Evolutionary conservation across 345 rosid genomes (phyloP), one percentile per base, ranked within the genome.

Genomic region (Eucalyptus pumila): DNA sequence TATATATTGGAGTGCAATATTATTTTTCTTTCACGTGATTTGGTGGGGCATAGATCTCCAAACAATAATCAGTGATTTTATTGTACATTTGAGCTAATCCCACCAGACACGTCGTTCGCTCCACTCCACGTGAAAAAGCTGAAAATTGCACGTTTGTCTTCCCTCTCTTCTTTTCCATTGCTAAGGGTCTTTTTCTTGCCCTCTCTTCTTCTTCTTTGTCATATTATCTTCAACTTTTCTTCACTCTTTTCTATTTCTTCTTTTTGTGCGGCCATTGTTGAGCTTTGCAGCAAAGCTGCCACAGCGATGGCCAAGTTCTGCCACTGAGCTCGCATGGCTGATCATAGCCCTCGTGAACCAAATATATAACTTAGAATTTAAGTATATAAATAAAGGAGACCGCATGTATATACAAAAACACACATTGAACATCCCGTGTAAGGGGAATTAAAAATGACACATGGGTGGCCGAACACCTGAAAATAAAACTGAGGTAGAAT

Each of bases 401-500:
- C 2, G 5, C 17, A 14, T 65, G 4, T 65, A 14, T 14, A 6
- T 65, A 14, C 8, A n/a, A 65, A n/a, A 62, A 30, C 1, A n/a
- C 69, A 62, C 8, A 30, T 62, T 65, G 19, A 14, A 14, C 76
- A 65, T 7, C 17, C 10, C 13, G 8, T n/a, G 19, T 30, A 14
- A 1, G 0, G 34, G 11, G 2, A 65, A 65, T 30, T 65, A 65
- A 16, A 65, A 65, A 65, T n/a, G 37, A 65, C 72, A 62, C 4
- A 16, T 4, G 37, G 37, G 19, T 14, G 9, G 37, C 72, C 0
- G 5, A 65, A 13, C 9, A 62, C 3, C 17, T 0, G 10, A n/a
- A 65, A 65, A 30, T 13, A 30, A 65, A 30, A 30, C 1, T 30
- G 72, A 27, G 19, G 72, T 65, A 65, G 37, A 14, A 65, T 32